phyloP scores from a whole-genome alignment of 1,284 basidiomycete genomes.

The Cystobasidiaceae sp. region DNA sequence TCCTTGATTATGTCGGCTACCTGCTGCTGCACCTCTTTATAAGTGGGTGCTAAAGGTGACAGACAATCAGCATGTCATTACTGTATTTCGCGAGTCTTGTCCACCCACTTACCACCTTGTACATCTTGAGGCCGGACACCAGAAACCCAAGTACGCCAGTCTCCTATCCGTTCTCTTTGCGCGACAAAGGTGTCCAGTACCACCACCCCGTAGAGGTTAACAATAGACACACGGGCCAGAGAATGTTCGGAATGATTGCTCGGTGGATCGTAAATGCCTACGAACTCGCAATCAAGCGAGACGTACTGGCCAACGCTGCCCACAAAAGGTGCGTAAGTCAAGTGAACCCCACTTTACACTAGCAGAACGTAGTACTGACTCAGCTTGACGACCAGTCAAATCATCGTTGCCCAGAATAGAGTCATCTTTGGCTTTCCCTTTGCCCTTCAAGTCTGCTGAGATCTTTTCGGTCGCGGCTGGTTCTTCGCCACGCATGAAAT shows the following conservation, averaged over 20 bases:
- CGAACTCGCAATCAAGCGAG: constrained; percentile 95
- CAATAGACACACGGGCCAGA: constrained; percentile 82
- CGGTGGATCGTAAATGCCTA: constrained; percentile 65
- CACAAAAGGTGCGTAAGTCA: neutral
- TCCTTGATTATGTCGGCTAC: constrained; percentile 76
- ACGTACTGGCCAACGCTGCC: constrained; percentile 28
- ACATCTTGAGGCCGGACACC: constrained; percentile 77
- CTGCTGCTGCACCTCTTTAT: constrained; percentile 70
- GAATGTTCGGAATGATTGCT: constrained; percentile 71
- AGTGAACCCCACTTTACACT: no score
- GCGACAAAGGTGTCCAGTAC: constrained; percentile 80
- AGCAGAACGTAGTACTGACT: neutral
- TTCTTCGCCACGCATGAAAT: neutral
- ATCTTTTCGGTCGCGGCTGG: neutral
- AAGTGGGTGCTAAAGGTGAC: constrained; percentile 59
- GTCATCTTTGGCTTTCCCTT: constrained; percentile 19
- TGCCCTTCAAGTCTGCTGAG: constrained; percentile 21
- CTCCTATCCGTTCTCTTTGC: constrained; percentile 81
- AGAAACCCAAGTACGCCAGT: constrained; percentile 88
- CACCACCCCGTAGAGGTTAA: constrained; percentile 80
- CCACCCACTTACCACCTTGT: constrained; percentile 56
- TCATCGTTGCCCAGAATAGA: constrained; percentile 2
- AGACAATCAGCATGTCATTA: neutral
- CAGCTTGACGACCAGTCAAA: constrained; percentile 7
- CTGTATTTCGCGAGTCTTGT: neutral